Base-by-base conservation (phyloP, 2,329 filamentous ascomycete genomes). In the Claviceps sp. region DNA sequence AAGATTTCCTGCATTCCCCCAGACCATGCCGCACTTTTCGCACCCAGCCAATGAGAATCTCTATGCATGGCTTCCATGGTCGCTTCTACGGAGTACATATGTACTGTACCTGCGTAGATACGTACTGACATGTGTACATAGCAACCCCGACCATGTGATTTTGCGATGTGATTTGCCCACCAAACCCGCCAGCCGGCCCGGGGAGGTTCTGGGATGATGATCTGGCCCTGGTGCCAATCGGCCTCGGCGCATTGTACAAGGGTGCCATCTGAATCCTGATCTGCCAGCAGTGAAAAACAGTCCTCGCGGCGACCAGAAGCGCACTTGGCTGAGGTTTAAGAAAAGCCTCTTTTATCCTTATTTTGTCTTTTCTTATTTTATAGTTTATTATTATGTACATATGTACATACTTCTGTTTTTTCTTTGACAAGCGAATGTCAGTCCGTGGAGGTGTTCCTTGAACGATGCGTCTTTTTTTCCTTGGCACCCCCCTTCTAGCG, bases 401-500 rank as follows among this genome's bases (percentile, higher is more conserved):
- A 18, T 18, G 18, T 18, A 18, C 18, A 18, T 18, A 2, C 8
- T 26, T 24, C 20, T 26, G 16, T 30, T 30, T 45, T 18, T 18
- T 11, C 11, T 11, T 11, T 11, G 30, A 9, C 30, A 34, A 9
- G 30, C 30, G 30, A 4, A 34, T 11, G 30, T 11, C 9, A 30
- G 26, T 30, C 26, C 9, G 14, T 42, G 37, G 9, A 47, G 38
- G 30, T 40, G 30, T 34, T 34, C 30, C 14, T 22, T 44, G 38
- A 41, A 53, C 43, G 41, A 30, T 53, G 54, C 52, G 54, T 43
- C 46, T 52, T 54, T 55, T 55, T 49, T 41, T 43, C 49, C 18
- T 49, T 34, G 18, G 11, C 4, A 5, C 38, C 24, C 30, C 30
- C 43, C 18, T 47, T 51, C 41, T 51, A 24, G 47, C 42, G 41